Evolutionary conservation across 73 alveolate genomes (phyloP).

Genomic region (Paramecium caudatum): DNA sequence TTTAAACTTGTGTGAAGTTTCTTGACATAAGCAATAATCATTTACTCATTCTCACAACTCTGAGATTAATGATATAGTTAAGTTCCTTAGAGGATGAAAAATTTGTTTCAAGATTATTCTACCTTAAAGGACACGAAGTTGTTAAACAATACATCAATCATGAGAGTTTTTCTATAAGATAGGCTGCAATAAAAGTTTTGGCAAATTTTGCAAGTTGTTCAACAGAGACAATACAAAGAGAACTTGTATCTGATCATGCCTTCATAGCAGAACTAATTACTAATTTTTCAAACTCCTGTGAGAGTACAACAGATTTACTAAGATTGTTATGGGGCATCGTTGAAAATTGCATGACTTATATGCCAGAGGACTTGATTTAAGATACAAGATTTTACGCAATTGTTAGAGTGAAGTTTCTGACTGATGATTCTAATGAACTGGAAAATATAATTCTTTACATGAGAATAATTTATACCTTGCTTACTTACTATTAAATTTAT

Average conservation of each 20-base stretch:
- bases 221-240: not conserved
- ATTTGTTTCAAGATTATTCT: constrained; percentile 18
- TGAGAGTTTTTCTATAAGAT: not conserved
- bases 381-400: not conserved
- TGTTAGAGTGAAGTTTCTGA: not conserved
- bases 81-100: constrained; percentile 13
- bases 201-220: constrained; percentile 5
- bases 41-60: not conserved
- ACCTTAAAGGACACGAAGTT: not conserved
- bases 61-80: not conserved
- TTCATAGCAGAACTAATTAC: constrained; percentile 5
- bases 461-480: not conserved
- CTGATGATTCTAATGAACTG: not conserved
- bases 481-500: not conserved
- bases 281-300: not conserved
- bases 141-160: constrained; percentile 26
- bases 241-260: not conserved
- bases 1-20: not conserved
- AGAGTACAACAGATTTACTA: not conserved
- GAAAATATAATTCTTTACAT: not conserved
- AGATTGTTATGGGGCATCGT: not conserved
- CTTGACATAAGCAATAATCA: not conserved
- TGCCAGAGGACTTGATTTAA: not conserved
- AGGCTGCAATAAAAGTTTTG: not conserved
- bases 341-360: not conserved